These are phyloP conservation scores for Leptographium procerum DNA, from an alignment of 2,329 filamentous ascomycete species.

Conservation along the genomic window DNA sequence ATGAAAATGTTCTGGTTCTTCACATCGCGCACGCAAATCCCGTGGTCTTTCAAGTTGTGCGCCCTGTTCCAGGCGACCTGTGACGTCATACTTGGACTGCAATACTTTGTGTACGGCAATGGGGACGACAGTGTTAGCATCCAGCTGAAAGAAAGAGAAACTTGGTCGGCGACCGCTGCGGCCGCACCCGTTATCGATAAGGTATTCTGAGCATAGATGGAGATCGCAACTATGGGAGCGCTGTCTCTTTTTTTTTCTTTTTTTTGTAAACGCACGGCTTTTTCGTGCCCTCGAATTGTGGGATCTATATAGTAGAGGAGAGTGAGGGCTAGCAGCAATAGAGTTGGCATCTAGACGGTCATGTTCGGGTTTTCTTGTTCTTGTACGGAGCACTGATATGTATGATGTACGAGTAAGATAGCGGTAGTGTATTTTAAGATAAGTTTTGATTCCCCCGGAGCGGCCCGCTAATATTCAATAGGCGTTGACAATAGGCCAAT, in stretches of 20 bases:
- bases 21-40: constrained; percentile 56
- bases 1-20: constrained; percentile 90
- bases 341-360: too few relatives aligned
- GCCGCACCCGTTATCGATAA: neutral
- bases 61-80: constrained; percentile 71
- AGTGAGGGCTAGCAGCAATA: too few relatives aligned
- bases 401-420: too few relatives aligned
- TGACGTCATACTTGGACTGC: constrained; percentile 61
- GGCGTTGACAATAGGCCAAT: neutral
- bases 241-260: neutral
- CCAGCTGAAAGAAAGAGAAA: neutral
- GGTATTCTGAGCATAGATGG: neutral
- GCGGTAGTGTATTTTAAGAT: too few relatives aligned
- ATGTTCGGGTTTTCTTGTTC: too few relatives aligned
- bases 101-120: constrained; percentile 61
- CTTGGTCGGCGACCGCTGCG: neutral
- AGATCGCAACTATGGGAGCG: too few relatives aligned
- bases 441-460: too few relatives aligned
- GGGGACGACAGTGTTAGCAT: constrained; percentile 27
- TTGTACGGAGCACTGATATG: too few relatives aligned
- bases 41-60: constrained; percentile 70
- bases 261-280: too few relatives aligned
- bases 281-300: too few relatives aligned
- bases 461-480: neutral
- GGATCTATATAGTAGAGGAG: too few relatives aligned